These are phyloP conservation scores for Psidium guajava DNA, from an alignment of 345 rosid genomes.

Conservation along the genomic window DNA sequence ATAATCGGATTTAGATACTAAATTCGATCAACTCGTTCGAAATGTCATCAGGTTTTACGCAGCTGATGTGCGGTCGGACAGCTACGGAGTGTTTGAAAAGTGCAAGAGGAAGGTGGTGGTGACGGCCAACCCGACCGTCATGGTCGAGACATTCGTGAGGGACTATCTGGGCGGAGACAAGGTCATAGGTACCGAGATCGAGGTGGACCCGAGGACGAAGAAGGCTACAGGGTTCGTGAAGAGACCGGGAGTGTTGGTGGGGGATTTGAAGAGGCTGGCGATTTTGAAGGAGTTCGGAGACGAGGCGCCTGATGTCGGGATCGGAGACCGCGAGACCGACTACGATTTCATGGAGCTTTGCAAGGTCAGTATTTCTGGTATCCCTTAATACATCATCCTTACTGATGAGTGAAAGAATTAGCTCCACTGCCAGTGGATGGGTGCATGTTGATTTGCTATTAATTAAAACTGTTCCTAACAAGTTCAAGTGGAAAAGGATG, in stretches of 20 bases:
- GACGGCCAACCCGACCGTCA: constrained; percentile 79
- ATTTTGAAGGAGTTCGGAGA: constrained; percentile 63
- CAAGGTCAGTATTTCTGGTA: constrained; percentile 38
- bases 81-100: constrained; percentile 65
- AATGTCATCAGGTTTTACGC: constrained; percentile 54
- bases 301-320: constrained; percentile 58
- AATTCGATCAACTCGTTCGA: not conserved
- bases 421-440: not conserved
- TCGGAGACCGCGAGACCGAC: constrained; percentile 80
- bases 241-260: constrained; percentile 77
- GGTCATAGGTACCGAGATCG: constrained; percentile 92
- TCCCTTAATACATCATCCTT: not conserved
- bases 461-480: not conserved
- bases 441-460: not conserved
- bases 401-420: not conserved
- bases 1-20: not conserved
- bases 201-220: constrained; percentile 63
- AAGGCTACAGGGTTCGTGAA: constrained; percentile 87
- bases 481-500: not conserved
- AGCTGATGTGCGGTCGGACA: constrained; percentile 68
- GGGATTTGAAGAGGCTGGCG: constrained; percentile 58
- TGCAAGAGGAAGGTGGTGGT: constrained; percentile 92
- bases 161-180: constrained; percentile 82
- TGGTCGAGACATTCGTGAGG: constrained; percentile 93
- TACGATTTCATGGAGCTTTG: constrained; percentile 89